phyloP scores from a whole-genome alignment of 1,284 basidiomycete genomes.

The Melanopsichium pennsylvanicum region DNA sequence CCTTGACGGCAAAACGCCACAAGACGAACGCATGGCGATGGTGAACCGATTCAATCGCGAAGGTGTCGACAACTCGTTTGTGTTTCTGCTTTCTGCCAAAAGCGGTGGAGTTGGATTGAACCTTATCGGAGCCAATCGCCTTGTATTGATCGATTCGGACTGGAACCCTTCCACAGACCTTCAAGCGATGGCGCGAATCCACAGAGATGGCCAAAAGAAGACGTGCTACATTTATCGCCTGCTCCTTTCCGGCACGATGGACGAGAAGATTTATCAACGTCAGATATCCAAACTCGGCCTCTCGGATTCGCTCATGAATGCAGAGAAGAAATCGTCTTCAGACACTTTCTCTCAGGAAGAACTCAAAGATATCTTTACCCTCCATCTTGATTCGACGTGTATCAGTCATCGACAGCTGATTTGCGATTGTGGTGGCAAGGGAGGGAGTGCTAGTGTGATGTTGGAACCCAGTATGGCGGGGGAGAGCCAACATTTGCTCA shows the following conservation, averaged over 20 bases:
- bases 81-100: slow-evolving; percentile 94
- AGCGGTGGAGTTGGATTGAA: slow-evolving; percentile 99
- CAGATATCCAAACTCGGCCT: slow-evolving; percentile 95
- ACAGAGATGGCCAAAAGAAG: slow-evolving; percentile 84
- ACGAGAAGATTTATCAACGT: slow-evolving; percentile 71
- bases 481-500: slow-evolving; percentile 14
- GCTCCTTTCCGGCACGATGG: slow-evolving; percentile 68
- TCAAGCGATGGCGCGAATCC: slow-evolving; percentile 95
- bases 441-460: slow-evolving; percentile 12
- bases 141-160: slow-evolving; percentile 86
- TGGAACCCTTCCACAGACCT: slow-evolving; percentile 89
- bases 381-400: slow-evolving; percentile 81
- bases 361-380: slow-evolving; percentile 81
- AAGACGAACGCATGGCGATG: slow-evolving; percentile 48
- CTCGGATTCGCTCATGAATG: slow-evolving; percentile 69
- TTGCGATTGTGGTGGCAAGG: slow-evolving; percentile 60
- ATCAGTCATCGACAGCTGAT: slow-evolving; percentile 79
- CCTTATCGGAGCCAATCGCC: slow-evolving; percentile 92
- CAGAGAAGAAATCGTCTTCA: slow-evolving; percentile 45
- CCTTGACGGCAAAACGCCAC: slow-evolving; percentile 75
- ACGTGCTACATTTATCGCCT: slow-evolving; percentile 89
- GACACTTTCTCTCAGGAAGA: slow-evolving; percentile 59
- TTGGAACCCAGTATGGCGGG: neutral
- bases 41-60: slow-evolving; percentile 58
- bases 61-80: slow-evolving; percentile 67